phyloP scores from a whole-genome alignment of 2,329 filamentous ascomycete species.

The Ophiostoma sp. region DNA sequence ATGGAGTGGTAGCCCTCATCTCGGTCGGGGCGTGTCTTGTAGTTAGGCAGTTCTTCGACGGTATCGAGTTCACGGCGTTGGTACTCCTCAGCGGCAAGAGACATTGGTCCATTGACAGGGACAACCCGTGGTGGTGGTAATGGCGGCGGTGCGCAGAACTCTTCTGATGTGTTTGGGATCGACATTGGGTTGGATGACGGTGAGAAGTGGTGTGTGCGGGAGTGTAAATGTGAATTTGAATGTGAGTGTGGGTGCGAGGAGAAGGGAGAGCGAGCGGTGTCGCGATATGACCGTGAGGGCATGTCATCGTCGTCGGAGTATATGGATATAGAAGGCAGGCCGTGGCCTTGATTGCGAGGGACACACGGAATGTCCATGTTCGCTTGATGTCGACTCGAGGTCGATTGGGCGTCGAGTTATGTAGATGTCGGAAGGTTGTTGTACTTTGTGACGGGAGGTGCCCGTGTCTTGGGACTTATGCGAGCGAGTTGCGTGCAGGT shows the following conservation, averaged over 20 bases:
- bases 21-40: conserved; percentile 26
- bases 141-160: conserved; percentile 36
- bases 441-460: background rate
- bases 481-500: background rate
- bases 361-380: conserved; percentile 26
- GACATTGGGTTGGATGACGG: conserved; percentile 35
- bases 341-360: conserved; percentile 21
- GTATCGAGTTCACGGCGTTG: conserved; percentile 25
- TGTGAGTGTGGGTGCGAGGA: conserved; percentile 11
- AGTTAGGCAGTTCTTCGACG: conserved; percentile 25
- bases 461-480: background rate
- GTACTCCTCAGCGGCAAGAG: conserved; percentile 23
- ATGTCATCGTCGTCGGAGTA: conserved; percentile 23
- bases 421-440: background rate
- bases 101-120: conserved; percentile 29
- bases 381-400: background rate
- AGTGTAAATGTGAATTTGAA: background rate
- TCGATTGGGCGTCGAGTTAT: background rate
- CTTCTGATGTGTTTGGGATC: conserved; percentile 33
- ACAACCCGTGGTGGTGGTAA: conserved; percentile 35
- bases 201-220: conserved; percentile 27
- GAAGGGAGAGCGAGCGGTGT: conserved; percentile 18
- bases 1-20: conserved; percentile 29
- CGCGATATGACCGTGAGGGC: conserved; percentile 20
- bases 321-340: conserved; percentile 28